A percentile compares a stretch with the other conserved stretches of the same genome.
Conservation (phyloP, 306 rosid species). For the Potentilla sterilis region DNA sequence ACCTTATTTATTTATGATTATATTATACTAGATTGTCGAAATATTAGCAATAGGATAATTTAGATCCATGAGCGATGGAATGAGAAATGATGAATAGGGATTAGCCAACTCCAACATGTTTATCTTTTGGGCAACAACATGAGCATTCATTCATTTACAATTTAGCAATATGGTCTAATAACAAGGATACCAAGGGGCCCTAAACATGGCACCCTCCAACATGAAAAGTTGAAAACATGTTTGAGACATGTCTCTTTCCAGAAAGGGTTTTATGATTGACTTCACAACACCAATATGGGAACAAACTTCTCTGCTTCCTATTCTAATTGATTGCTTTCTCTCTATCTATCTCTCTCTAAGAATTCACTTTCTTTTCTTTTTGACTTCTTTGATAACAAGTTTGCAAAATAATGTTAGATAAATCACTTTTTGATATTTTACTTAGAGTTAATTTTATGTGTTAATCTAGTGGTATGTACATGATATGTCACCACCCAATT, state of each 20-base stretch:
- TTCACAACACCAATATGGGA: conserved; percentile 27
- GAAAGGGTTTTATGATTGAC: conserved; percentile 21
- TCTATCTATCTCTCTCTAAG: neutral
- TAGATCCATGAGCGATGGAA: neutral
- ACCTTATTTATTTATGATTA: no score
- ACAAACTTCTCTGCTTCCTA: conserved; percentile 22
- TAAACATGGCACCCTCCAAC: conserved; percentile 8
- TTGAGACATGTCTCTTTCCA: conserved; percentile 62
- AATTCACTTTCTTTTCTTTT: conserved; percentile 21
- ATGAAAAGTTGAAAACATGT: conserved; percentile 62
- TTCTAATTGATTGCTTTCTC: conserved; percentile 12
- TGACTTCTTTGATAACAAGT: conserved; percentile 32
- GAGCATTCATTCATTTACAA: neutral
- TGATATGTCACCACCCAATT: no score
- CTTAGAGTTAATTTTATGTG: no score
- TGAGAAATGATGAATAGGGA: neutral
- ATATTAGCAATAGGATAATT: no score
- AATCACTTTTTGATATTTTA: no score
- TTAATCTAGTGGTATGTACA: no score
- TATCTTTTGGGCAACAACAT: conserved; percentile 5
- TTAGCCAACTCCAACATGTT: neutral
- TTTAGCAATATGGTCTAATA: neutral
- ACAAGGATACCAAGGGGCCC: conserved; percentile 13
- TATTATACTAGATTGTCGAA: no score
- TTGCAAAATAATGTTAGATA: neutral